Evolutionary conservation across 2,329 filamentous ascomycete species (phyloP), one percentile per base, ranked within the genome.

Genomic region (Microcyclosporella mali): DNA sequence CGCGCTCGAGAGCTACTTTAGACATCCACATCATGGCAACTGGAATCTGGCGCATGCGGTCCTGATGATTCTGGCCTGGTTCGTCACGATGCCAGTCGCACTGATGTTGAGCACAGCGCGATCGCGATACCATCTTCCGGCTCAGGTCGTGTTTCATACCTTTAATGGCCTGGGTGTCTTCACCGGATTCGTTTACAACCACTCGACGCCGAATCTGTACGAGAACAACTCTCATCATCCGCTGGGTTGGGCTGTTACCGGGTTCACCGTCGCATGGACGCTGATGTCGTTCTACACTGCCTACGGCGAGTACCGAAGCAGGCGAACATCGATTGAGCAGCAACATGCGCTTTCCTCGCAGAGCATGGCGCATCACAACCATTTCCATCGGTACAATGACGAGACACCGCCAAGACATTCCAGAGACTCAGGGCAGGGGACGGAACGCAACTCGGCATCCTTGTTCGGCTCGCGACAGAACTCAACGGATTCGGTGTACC

Each of bases 191-290:
- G 69, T 87, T 27, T 95, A 95, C 70, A 88, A 92, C 62, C 73
- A 77, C 45, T 80, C 77, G 50, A 94, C 88, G 0, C 88, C 88
- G 1, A 86, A 95, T 59, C 70, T 95, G 16, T 95, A 95, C 62
- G 81, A 81, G 25, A 82, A 85, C 60, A 94, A 94, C 60, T 78
- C 84, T n/a, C 89, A 95, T 64, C 82, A 88, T 69, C 88, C 85
- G 63, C 75, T 90, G 33, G 88, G 88, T 41, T 97, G 90, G 90
- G 72, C 86, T 32, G 74, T 84, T 21, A 90, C 84, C 2, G 84
- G 79, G 72, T 71, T 89, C 3, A 73, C 85, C 9, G 73, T 73
- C 40, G 79, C 75, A 0, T 90, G 95, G 68, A 74, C 84, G 12
- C 56, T 84, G 30, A 70, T 94, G 60, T 78, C 79, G 37, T 61